Conservation (phyloP, 257 asterid genomes). For the Nicotiana obtusifolia region DNA sequence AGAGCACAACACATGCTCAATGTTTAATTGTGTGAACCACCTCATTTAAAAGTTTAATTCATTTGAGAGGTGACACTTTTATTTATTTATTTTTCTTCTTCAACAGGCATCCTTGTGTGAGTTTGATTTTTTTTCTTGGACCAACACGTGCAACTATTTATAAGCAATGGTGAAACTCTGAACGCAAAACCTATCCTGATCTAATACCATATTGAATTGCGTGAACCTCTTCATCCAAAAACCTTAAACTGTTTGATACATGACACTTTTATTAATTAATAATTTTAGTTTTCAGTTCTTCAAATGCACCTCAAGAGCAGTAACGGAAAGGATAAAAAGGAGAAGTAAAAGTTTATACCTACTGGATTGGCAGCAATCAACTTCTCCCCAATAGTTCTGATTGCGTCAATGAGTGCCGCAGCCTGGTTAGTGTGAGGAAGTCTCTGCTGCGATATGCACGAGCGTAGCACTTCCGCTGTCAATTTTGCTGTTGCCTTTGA, state of each 20-base stretch:
- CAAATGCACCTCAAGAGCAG: not conserved
- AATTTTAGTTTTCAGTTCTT: not conserved
- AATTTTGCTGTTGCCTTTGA: slow-evolving; percentile 90
- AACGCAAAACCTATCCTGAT: not conserved
- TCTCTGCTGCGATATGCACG: slow-evolving; percentile 92
- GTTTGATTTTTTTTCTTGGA: not conserved
- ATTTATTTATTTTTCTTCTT: not conserved
- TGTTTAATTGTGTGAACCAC: not conserved
- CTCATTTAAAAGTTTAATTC: not conserved
- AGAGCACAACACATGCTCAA: not conserved
- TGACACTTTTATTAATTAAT: not conserved
- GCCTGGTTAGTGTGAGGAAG: slow-evolving; percentile 81
- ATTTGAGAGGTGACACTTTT: not conserved
- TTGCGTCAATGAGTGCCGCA: slow-evolving; percentile 75
- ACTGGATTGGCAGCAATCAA: slow-evolving; percentile 86
- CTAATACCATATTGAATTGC: not conserved
- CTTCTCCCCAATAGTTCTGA: slow-evolving; percentile 75
- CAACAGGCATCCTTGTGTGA: not conserved
- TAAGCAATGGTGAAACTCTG: not conserved
- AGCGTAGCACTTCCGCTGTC: slow-evolving; percentile 82
- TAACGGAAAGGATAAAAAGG: not conserved
- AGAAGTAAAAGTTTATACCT: slow-evolving; percentile 31
- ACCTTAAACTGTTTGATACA: not conserved
- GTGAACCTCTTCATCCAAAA: not conserved
- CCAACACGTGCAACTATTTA: no score